These are phyloP conservation scores for Chytriomyces confervae DNA, from an alignment of 192 early-diverging fungal genomes.

Conservation along the genomic window DNA sequence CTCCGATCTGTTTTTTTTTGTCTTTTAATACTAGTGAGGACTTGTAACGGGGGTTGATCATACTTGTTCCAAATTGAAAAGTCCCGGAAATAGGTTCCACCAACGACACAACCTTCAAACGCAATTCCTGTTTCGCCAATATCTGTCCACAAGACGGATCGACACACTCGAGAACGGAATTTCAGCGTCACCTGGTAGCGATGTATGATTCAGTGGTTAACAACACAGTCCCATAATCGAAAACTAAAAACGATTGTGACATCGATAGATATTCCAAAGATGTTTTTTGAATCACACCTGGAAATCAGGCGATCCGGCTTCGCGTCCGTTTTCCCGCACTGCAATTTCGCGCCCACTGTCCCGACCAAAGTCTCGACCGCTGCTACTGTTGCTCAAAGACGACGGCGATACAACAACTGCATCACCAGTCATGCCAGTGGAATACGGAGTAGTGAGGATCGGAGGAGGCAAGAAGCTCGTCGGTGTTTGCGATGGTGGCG, in stretches of 20 bases:
- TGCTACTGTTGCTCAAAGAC: neutral
- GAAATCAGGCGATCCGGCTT: slow-evolving; percentile 35
- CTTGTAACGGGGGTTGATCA: neutral
- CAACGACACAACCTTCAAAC: slow-evolving; percentile 93
- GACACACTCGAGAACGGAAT: slow-evolving; percentile 84
- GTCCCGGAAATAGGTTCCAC: slow-evolving; percentile 87
- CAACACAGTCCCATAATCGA: neutral
- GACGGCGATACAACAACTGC: neutral
- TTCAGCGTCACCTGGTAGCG: slow-evolving; percentile 64
- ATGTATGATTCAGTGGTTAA: neutral
- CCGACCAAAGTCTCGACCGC: neutral
- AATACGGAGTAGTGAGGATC: neutral
- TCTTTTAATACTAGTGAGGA: neutral
- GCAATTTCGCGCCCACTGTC: neutral
- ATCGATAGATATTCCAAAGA: too few relatives aligned
- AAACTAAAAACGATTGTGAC: slow-evolving; percentile 16
- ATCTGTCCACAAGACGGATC: slow-evolving; percentile 90
- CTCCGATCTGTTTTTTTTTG: slow-evolving; percentile 70
- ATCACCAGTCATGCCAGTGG: neutral
- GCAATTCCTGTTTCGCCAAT: slow-evolving; percentile 89
- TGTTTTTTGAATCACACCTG: slow-evolving; percentile 17
- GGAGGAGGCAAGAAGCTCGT: neutral
- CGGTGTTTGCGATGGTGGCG: neutral
- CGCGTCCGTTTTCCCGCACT: neutral
- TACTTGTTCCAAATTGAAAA: slow-evolving; percentile 78